Conservation (phyloP, 1,284 basidiomycete genomes). For the Rhodotorula sp. region DNA sequence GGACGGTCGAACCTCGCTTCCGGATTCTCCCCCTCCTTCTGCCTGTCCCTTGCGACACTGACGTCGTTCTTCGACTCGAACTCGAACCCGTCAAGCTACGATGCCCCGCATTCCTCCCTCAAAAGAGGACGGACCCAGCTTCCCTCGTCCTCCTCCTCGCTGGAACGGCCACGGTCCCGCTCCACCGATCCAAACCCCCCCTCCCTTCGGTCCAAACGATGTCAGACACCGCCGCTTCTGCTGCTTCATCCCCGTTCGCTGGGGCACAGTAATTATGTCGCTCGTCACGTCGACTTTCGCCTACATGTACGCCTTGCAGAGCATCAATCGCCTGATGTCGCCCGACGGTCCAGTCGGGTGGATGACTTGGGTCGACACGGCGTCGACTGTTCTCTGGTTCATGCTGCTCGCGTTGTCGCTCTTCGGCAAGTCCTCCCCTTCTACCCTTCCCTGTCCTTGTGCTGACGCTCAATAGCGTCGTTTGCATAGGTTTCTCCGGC, state of each 20-base stretch:
- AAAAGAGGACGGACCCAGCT: too few species aligned
- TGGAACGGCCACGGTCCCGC: too few species aligned
- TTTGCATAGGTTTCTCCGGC: constrained; percentile 8
- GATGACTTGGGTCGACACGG: background rate
- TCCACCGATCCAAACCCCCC: too few species aligned
- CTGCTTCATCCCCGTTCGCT: constrained; percentile 13
- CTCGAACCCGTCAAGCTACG: too few species aligned
- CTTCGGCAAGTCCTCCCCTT: background rate
- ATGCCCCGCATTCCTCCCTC: too few species aligned
- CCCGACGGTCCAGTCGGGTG: background rate
- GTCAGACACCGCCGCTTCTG: constrained; percentile 9
- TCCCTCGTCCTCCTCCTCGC: background rate
- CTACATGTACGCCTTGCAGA: background rate
- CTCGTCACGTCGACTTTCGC: background rate
- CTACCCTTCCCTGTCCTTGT: background rate
- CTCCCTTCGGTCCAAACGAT: background rate
- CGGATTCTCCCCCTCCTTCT: background rate
- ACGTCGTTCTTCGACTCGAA: too few species aligned
- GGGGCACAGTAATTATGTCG: constrained; percentile 2
- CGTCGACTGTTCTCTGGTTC: constrained; percentile 6
- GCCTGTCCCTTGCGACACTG: background rate
- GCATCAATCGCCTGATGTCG: background rate
- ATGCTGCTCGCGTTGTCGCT: background rate
- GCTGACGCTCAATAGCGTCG: too few species aligned
- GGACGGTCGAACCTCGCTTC: background rate